These are phyloP conservation scores for Stachybotrys echinatus DNA, from an alignment of 2,329 filamentous ascomycete species.

Conservation along the genomic window DNA sequence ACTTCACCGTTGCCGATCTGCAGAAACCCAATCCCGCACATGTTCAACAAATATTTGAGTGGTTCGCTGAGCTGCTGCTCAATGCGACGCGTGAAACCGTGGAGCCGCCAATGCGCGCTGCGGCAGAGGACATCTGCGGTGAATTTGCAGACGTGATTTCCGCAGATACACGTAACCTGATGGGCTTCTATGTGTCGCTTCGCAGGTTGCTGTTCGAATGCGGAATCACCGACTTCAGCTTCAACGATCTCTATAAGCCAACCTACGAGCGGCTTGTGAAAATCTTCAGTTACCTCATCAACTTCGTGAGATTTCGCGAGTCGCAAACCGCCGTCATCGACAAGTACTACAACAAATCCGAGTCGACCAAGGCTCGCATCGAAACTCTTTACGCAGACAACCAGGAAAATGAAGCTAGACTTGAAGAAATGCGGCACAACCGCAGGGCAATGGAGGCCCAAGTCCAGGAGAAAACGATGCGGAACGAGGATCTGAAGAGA, in stretches of 20 bases:
- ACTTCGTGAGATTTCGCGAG: conserved; percentile 96
- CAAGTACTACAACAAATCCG: conserved; percentile 86
- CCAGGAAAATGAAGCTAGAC: conserved; percentile 73
- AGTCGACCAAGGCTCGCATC: conserved; percentile 80
- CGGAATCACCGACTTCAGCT: conserved; percentile 88
- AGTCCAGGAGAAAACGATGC: conserved; percentile 76
- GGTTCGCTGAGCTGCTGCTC: conserved; percentile 90
- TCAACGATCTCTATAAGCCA: conserved; percentile 85
- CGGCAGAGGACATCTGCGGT: conserved; percentile 79
- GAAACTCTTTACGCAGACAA: conserved; percentile 83
- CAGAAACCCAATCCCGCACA: conserved; percentile 91
- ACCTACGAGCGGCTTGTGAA: conserved; percentile 87
- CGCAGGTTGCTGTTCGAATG: conserved; percentile 78
- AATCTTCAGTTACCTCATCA: conserved; percentile 97
- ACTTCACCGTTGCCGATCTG: conserved; percentile 79
- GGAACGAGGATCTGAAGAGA: conserved; percentile 83
- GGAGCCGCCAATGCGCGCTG: conserved; percentile 90
- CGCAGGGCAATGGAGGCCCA: conserved; percentile 75
- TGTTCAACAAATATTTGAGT: conserved; percentile 97
- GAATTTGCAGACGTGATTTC: conserved; percentile 82
- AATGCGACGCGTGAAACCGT: conserved; percentile 91
- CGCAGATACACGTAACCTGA: conserved; percentile 82
- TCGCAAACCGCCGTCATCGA: conserved; percentile 87
- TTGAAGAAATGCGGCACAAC: conserved; percentile 77
- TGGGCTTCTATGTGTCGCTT: conserved; percentile 90